Base-by-base conservation (phyloP, 805 yeast species). In the Candida rishiriensis region DNA sequence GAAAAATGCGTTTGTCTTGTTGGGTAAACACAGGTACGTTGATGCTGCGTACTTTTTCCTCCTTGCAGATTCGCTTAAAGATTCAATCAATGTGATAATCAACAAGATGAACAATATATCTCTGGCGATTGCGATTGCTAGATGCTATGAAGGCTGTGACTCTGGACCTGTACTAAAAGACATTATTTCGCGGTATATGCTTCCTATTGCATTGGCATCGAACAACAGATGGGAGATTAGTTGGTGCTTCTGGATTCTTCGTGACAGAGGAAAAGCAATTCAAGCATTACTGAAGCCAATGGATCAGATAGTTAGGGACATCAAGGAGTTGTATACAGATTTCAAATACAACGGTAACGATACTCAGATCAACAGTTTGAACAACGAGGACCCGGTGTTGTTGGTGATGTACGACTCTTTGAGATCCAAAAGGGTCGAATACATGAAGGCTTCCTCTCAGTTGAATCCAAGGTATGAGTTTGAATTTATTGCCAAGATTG, bases 11-110 rank as follows among this genome's bases (percentile, higher is more conserved):
- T 91, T 79, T 70, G 98, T 88, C 0, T 67, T 91, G 36, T 63
- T 93, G 51, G 87, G 97, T 49, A 88, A 88, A 56, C 99, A 90
- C 62, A 69, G 98, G 35, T 86, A 75, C 56, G 67, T 76, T 60
- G 95, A 89, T 63, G 95, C 97, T 0, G 97, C 97, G 0, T 81
- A 83, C 17, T 90, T 93, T 60, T 91, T 91, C 63, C 63, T 91
- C 31, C 70, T 91, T 11, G 96, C 86, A 0, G 89, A 75, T 40
- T 71, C 89, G 1, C 64, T 88, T 12, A 76, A 76, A 43, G 98
- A 93, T 65, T 81, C 89, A 47, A 85, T 85, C 28, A 81, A 76
- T 58, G 91, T 89, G 0, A 59, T 91, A 16, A 73, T 84, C 33
- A 78, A 72, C 39, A 83, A 89, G 57, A 62, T 88, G 37, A 59